phyloP scores from a whole-genome alignment of 2,329 filamentous ascomycete genomes.

The Sporothrix variecibatus region DNA sequence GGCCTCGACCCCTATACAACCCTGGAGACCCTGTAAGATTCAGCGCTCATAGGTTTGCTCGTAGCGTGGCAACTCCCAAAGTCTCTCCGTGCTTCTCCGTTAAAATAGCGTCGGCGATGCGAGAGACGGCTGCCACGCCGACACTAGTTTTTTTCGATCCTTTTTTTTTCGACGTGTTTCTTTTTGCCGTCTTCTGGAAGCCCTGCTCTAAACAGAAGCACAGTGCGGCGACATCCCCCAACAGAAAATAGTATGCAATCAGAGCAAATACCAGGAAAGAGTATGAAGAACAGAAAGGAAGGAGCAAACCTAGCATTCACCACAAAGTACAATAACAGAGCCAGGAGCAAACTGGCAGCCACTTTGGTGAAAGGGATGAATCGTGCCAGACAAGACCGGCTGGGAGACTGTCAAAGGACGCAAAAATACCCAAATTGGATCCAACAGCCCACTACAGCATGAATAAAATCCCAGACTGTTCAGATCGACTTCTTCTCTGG shows the following conservation, averaged over 20 bases:
- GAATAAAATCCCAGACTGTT: not conserved
- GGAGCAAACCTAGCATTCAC: not conserved
- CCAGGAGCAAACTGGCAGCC: not conserved
- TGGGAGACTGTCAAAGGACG: not conserved
- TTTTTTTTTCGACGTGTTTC: not conserved
- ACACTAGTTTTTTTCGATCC: not conserved
- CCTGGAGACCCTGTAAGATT: not conserved
- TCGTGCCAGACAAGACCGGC: not conserved
- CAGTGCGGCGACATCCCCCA: not conserved
- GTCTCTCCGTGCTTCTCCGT: not conserved
- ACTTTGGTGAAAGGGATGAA: not conserved
- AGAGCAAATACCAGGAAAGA: not conserved
- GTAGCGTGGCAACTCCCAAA: slow-evolving; percentile 1
- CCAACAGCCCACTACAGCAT: not conserved
- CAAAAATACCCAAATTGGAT: not conserved
- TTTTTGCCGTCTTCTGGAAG: slow-evolving; percentile 1
- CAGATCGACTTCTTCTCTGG: not conserved
- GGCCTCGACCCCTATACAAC: not conserved
- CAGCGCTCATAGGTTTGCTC: not conserved
- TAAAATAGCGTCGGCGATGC: not conserved
- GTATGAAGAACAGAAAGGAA: not conserved
- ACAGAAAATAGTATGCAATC: not conserved
- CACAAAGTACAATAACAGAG: not conserved
- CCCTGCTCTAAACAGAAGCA: not conserved
- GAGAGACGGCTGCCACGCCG: not conserved